phyloP scores from a whole-genome alignment of 2,329 filamentous ascomycete species.

The Remersonia thermophila region DNA sequence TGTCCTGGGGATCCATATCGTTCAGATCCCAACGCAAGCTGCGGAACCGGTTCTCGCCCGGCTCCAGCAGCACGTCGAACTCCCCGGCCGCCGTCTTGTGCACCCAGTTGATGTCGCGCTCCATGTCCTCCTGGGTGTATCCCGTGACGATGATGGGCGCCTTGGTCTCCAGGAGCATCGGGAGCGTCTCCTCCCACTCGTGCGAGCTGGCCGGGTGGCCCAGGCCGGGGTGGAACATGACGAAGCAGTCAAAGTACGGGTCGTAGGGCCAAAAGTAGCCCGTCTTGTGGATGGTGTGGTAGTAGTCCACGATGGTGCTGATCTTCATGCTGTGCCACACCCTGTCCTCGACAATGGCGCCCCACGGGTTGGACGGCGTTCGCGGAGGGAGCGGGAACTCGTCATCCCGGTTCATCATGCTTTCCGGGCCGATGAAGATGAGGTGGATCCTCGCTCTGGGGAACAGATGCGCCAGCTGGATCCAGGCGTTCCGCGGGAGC shows the following conservation, averaged over 20 bases:
- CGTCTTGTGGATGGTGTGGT: constrained; percentile 87
- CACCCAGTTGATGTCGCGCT: constrained; percentile 84
- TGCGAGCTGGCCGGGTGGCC: constrained; percentile 87
- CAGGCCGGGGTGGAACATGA: constrained; percentile 92
- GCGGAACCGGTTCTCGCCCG: constrained; percentile 86
- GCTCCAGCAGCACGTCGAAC: constrained; percentile 82
- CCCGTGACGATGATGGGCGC: constrained; percentile 88
- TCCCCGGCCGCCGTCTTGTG: constrained; percentile 75
- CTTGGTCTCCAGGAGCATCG: constrained; percentile 86
- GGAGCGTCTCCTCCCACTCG: constrained; percentile 88
- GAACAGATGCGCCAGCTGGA: constrained; percentile 89
- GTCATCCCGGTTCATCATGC: constrained; percentile 84
- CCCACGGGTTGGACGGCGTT: constrained; percentile 78
- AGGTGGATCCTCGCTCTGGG: constrained; percentile 83
- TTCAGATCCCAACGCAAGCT: constrained; percentile 96
- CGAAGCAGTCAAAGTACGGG: constrained; percentile 95
- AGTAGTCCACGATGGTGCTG: constrained; percentile 95
- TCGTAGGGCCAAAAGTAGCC: constrained; percentile 89
- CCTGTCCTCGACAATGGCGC: constrained; percentile 85
- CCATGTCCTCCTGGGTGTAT: constrained; percentile 91
- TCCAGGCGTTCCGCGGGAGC: constrained; percentile 84
- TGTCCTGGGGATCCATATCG: constrained; percentile 83
- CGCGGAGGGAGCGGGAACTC: constrained; percentile 86
- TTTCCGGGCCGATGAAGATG: constrained; percentile 90
- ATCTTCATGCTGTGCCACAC: constrained; percentile 88